Evolutionary conservation across 345 rosid species (phyloP).

Genomic region (Barbarea vulgaris): DNA sequence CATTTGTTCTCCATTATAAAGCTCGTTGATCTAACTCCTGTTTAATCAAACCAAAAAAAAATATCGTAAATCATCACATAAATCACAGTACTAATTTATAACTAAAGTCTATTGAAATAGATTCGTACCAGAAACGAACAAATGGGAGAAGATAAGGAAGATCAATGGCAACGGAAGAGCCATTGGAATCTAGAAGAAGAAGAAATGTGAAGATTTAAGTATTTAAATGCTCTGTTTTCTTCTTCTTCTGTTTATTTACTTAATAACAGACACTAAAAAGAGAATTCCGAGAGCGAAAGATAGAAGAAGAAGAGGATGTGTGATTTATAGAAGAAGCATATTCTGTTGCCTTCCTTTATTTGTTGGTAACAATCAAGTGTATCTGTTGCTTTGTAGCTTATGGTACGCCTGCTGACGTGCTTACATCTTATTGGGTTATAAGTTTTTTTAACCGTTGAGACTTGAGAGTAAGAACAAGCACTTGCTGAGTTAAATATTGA

Average conservation of each 20-base stretch:
- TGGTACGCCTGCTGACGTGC: constrained; percentile 25
- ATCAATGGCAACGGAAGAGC: constrained; percentile 41
- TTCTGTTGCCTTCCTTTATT: not conserved
- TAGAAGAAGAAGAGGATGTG: constrained; percentile 13
- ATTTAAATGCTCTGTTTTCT: constrained; percentile 21
- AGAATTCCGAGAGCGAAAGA: constrained; percentile 28
- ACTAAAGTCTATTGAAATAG: not conserved
- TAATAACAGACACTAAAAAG: not conserved
- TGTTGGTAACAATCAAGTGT: constrained; percentile 30
- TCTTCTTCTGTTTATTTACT: not conserved
- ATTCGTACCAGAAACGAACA: constrained; percentile 44
- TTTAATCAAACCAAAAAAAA: not conserved
- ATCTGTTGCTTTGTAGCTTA: constrained; percentile 24
- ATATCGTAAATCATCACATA: not conserved
- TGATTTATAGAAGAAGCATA: constrained; percentile 28
- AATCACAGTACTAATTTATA: not conserved
- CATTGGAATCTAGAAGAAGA: constrained; percentile 42
- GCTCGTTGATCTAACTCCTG: constrained; percentile 58
- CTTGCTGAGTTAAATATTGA: not conserved
- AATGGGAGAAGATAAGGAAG: constrained; percentile 30
- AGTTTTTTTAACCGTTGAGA: constrained; percentile 29
- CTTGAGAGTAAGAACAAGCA: constrained; percentile 20
- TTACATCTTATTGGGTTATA: not conserved
- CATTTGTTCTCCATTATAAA: constrained; percentile 74
- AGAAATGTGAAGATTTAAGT: not conserved